Percentiles rank a stretch among this genome's conserved stretches.
phyloP scores from a whole-genome alignment of 441 rosid genomes.

The Populus trichocarpa region DNA sequence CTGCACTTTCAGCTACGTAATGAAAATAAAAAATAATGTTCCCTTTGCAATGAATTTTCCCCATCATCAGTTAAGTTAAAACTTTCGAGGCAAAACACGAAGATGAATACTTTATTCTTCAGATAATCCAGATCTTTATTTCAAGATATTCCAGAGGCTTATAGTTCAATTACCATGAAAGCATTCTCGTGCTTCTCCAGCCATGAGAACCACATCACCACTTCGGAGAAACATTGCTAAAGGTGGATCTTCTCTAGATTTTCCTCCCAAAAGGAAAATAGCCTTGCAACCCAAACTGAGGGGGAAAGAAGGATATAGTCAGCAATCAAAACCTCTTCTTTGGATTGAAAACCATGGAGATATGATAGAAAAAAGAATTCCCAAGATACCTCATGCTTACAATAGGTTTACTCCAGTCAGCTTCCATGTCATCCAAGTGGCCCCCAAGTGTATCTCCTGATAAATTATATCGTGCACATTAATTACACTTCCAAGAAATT shows the following conservation, averaged over 20 bases:
- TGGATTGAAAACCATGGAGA: not conserved
- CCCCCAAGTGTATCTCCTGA: conserved; percentile 93
- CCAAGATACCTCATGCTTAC: conserved; percentile 78
- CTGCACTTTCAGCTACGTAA: not conserved
- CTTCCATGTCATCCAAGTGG: conserved; percentile 97
- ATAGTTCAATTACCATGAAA: conserved; percentile 62
- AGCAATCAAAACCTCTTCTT: not conserved
- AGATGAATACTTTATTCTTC: not conserved
- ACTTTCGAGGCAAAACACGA: not conserved
- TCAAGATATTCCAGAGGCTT: not conserved
- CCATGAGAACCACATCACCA: conserved; percentile 93
- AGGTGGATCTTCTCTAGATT: conserved; percentile 69
- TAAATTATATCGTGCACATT: not conserved
- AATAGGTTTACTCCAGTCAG: conserved; percentile 90
- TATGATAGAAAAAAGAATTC: not conserved
- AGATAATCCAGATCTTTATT: not conserved
- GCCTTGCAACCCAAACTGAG: conserved; percentile 92
- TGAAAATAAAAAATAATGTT: too few species aligned
- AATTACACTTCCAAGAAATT: not conserved
- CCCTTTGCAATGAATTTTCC: not conserved
- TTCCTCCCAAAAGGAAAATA: conserved; percentile 91
- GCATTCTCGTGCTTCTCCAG: conserved; percentile 94
- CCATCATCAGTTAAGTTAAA: not conserved
- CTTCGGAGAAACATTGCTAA: conserved; percentile 92
- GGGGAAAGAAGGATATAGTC: not conserved